A percentile compares a stretch with the other conserved stretches of the same genome.
Evolutionary conservation across 2,329 filamentous ascomycete species (phyloP).

Genomic region (Hypoxylon rubiginosum): DNA sequence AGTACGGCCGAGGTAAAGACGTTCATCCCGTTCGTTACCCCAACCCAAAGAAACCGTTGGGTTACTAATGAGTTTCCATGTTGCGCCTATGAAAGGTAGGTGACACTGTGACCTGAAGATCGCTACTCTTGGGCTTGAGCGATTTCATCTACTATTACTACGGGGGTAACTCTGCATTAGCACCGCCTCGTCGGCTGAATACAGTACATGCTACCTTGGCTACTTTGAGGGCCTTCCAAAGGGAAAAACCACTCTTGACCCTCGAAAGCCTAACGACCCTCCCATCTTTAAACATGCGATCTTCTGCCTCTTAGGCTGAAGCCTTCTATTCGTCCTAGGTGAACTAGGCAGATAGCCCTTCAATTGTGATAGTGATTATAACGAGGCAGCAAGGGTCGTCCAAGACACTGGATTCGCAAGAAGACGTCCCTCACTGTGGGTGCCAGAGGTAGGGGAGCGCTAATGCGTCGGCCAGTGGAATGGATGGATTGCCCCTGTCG

Average conservation of each 20-base stretch:
- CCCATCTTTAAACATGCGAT: conserved; percentile 17
- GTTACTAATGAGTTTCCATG: conserved; percentile 29
- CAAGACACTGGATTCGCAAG: conserved; percentile 37
- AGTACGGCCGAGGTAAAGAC: conserved; percentile 42
- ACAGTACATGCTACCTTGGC: neutral
- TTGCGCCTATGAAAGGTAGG: conserved; percentile 36
- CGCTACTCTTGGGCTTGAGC: conserved; percentile 23
- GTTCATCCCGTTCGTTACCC: conserved; percentile 38
- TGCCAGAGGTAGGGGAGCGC: conserved; percentile 28
- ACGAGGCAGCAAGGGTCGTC: conserved; percentile 32
- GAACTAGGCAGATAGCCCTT: conserved; percentile 12
- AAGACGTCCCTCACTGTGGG: conserved; percentile 20
- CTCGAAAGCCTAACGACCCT: conserved; percentile 11
- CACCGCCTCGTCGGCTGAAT: conserved; percentile 39
- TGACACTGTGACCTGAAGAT: conserved; percentile 43
- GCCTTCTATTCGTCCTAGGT: conserved; percentile 31
- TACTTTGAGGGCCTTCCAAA: conserved; percentile 5
- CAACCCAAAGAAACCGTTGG: conserved; percentile 37
- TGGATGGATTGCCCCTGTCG: conserved; percentile 39
- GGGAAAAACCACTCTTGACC: conserved; percentile 9
- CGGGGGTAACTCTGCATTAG: conserved; percentile 33
- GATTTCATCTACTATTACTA: conserved; percentile 33
- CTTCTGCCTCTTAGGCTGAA: conserved; percentile 8
- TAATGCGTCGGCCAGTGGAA: conserved; percentile 39
- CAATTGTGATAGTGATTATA: conserved; percentile 38